These are phyloP conservation scores for Meyerozyma guilliermondii DNA, from an alignment of 1,139 yeast genomes.

Conservation along the genomic window DNA sequence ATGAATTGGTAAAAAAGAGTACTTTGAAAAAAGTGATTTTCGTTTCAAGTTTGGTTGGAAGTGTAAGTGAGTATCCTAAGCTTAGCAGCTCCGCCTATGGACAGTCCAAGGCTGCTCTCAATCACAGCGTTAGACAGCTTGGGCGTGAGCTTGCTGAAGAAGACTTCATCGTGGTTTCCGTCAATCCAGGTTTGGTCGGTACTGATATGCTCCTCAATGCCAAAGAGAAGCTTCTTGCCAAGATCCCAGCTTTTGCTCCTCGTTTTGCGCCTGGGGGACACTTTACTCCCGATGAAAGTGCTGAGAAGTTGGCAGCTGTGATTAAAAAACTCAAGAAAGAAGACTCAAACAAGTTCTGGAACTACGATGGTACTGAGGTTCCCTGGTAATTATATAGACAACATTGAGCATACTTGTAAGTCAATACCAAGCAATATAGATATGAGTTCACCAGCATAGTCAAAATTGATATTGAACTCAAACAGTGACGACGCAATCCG, in stretches of 20 bases:
- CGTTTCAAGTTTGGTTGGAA: constrained; percentile 3
- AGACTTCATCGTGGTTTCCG: constrained; percentile 16
- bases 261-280: background rate
- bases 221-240: background rate
- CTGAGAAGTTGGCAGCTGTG: constrained; percentile 2
- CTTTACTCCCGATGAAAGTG: constrained; percentile 9
- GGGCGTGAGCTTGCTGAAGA: constrained; percentile 13
- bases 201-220: constrained; percentile 18
- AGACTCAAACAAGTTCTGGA: constrained; percentile 1
- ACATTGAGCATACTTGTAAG: background rate
- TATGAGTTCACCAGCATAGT: background rate
- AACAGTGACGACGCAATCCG: background rate
- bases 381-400: too few relatives aligned
- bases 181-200: constrained; percentile 26
- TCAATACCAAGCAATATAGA: background rate
- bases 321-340: constrained; percentile 4
- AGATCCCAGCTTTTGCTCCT: background rate
- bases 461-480: background rate
- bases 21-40: constrained; percentile 6
- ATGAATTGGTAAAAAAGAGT: constrained; percentile 14
- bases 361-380: too few relatives aligned
- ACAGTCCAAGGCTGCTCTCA: constrained; percentile 29
- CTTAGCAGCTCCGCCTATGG: constrained; percentile 20
- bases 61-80: background rate
- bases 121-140: constrained; percentile 16